Base-by-base conservation (phyloP, 1,284 basidiomycete species). In the Leucoagaricus sp. region DNA sequence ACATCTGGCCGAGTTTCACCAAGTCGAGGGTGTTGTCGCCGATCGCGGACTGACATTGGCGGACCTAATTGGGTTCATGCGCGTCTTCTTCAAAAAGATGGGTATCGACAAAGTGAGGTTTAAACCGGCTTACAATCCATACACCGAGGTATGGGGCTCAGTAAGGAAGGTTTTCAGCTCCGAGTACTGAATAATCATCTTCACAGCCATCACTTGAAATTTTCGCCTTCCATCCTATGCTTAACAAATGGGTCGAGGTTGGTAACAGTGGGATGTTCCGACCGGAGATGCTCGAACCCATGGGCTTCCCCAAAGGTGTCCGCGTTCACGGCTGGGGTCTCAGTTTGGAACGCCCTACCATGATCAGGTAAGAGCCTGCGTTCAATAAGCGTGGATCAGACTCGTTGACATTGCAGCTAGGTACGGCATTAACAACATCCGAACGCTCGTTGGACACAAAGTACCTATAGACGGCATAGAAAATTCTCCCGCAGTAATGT, bases 1-100 rank as follows among this genome's bases (percentile, higher is more conserved):
- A n/a, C 97, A 99, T 78, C 70, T 99, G 60, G 97, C 97, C 17
- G 97, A 99, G 75, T 99, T 99, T 81, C 96, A 99, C 72, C 97
- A 99, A 75, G 97, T 99, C 12, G 97, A 99, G 75, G 97, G 97
- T 58, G 96, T 99, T 46, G 95, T 99, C 13, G 97, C 97, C 13
- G 97, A 99, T 75, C 86, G 89, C 64, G 86, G 89, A 60, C 79
- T 99, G 60, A 99, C 96, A 1, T 79, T 99, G n/a, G 97, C 95
- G 15, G 95, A 99, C 72, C 78, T 99, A 59, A 98, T 99, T 64
- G 96, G 95, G 25, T 97, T 98, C 79, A 97, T 98, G 95, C 84
- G 93, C 64, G 92, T 95, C 57, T 99, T 99, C 81, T 99, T 99
- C 84, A 85, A 81, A 63, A 99, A 99, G 76, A 98, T 98, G 91